Evolutionary conservation across 176 grass and related monocot genomes (phyloP), one percentile per base, ranked within the genome.

Genomic region (Leersia perrieri): DNA sequence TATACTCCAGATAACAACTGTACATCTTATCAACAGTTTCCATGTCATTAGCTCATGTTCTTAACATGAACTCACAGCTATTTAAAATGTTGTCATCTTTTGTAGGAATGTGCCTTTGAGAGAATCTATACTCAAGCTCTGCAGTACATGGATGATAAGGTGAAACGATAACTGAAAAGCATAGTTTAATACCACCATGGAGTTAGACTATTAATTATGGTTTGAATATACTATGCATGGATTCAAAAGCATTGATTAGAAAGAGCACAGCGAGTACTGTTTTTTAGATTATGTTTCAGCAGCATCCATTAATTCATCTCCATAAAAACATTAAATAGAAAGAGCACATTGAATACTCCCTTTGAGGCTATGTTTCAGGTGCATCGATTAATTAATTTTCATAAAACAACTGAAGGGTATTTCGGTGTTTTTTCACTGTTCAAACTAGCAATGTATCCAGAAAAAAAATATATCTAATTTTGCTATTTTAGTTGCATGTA

Each of bases 41-140:
- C 20, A 55, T 55, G 16, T 73, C 28, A 2, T 2, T 29, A 75
- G 75, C 62, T 51, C 33, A 53, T 87, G 30, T 14, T 22, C 18
- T 76, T 66, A 11, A 1, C 29, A 55, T 20, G 22, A 33, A 53
- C 5, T 51, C 15, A 77, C 20, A 28, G 33, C 28, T 49, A 77
- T 18, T 29, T 57, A 58, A 53, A 63, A 70, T 73, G 11, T 35
- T 69, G 44, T 84, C 4, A 86, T 20, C 33, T 74, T 77, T 77
- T 7, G 63, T 69, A 98, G 95, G 95, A 98, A 93, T 98, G 95
- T 85, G 92, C 92, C 41, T 88, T 81, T 49, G 95, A 98, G 88
- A 86, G 83, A 93, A 93, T 98, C 83, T 98, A 95, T 91, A 92
- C 92, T 47, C 88, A 89, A 78, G 92, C 95, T 28, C 69, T 98